phyloP scores from a whole-genome alignment of 768 basidiomycete species.

The Tubosaeta sp. region DNA sequence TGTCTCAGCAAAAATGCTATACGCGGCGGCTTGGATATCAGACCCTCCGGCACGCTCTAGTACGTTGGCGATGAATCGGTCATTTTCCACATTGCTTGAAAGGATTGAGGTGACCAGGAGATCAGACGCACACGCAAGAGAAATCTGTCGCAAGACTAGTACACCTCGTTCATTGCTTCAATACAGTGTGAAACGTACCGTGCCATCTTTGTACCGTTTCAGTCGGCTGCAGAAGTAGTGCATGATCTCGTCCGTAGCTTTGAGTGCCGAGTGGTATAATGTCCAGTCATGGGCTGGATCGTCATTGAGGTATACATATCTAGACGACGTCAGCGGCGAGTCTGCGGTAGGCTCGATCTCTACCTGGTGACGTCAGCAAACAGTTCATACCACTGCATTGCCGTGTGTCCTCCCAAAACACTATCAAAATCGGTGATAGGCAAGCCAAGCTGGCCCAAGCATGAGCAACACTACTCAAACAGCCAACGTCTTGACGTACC shows the following conservation, averaged over 20 bases:
- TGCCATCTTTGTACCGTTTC: slow-evolving; percentile 14
- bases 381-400: slow-evolving; percentile 43
- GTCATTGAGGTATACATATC: slow-evolving; percentile 36
- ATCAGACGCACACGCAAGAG: slow-evolving; percentile 22
- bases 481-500: slow-evolving; percentile 34
- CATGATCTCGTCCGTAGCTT: slow-evolving; percentile 25
- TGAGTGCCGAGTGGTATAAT: slow-evolving; percentile 24
- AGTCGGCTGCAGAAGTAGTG: slow-evolving; percentile 21
- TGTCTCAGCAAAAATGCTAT: slow-evolving; percentile 48
- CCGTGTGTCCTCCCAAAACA: slow-evolving; percentile 38
- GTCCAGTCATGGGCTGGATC: slow-evolving; percentile 32
- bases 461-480: not conserved
- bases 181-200: slow-evolving; percentile 13
- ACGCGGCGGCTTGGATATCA: slow-evolving; percentile 36
- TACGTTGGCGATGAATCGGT: slow-evolving; percentile 15
- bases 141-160: slow-evolving; percentile 2
- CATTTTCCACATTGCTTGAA: slow-evolving; percentile 23
- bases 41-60: slow-evolving; percentile 3
- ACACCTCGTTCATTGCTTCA: not conserved
- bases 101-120: slow-evolving; percentile 16
- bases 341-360: not conserved
- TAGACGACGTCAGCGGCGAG: slow-evolving; percentile 9
- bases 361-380: slow-evolving; percentile 43
- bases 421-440: slow-evolving; percentile 30
- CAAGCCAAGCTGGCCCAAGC: slow-evolving; percentile 24